Base-by-base conservation (phyloP, 192 early-diverging fungal species). In the Chytriomyces sp. region DNA sequence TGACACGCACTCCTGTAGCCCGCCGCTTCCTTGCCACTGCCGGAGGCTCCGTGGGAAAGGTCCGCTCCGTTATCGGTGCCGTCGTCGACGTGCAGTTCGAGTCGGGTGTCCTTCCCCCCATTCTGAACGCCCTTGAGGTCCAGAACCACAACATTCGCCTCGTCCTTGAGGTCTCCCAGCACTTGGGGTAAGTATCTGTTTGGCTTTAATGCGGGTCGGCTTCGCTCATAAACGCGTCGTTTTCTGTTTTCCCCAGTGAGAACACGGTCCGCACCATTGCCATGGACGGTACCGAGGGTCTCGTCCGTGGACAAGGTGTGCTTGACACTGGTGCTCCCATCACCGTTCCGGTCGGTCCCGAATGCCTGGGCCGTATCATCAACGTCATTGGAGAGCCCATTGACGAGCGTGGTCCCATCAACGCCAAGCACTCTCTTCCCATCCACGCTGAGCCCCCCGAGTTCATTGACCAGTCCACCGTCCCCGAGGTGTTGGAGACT, bases 351-450 rank as follows among this genome's bases (percentile, higher is more conserved):
- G 93, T 92, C 75, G 94, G 94, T 73, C 91, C 90, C 78, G 94
- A 94, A 88, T 93, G 92, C 83, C 88, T 96, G 37, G 94, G 95
- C 65, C 93, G 95, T 84, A 96, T 96, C 87, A 93, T 96, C 84
- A 96, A 96, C 90, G 95, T 96, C 78, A 94, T 96, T 78, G 95
- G 95, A 78, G 95, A 96, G 88, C 94, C 95, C 73, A 90, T 96
- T 80, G 95, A 96, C 80, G 94, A 96, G 89, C 91, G 93, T 77
- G 95, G 95, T 69, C 95, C 95, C 77, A 94, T 97, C 86, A 89
- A 84, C 76, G 79, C 95, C 68, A 94, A 94, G 88, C 89, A 93
- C 82, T 57, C 81, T 17, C 84, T 88, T 33, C 89, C 94, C 72
- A 97, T 97, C 83, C 94, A 95, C 86, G 90, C 91, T 64, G 83